phyloP scores from a whole-genome alignment of 2,329 filamentous ascomycete genomes.

The Paecilomyces sp. region DNA sequence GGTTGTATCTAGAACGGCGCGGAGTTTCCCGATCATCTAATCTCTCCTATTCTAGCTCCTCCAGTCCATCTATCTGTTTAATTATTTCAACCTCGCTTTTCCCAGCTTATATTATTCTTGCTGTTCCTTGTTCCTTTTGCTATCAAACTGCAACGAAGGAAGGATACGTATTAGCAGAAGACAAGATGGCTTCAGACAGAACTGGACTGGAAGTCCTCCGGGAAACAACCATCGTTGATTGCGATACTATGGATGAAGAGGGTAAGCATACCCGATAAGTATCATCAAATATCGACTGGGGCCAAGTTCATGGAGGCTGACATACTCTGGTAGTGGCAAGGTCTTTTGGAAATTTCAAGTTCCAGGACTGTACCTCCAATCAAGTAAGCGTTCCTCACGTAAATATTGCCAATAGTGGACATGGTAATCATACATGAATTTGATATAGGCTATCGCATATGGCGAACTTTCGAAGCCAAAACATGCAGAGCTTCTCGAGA shows the following conservation, averaged over 20 bases:
- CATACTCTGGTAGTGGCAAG: slow-evolving; percentile 31
- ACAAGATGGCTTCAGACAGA: slow-evolving; percentile 11
- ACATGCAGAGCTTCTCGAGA: slow-evolving; percentile 20
- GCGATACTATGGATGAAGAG: slow-evolving; percentile 46
- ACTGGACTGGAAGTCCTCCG: slow-evolving; percentile 37
- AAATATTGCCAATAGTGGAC: neutral
- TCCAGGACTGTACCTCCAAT: slow-evolving; percentile 49
- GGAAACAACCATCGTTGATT: slow-evolving; percentile 41
- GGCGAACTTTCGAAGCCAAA: slow-evolving; percentile 39
- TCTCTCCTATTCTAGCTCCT: neutral
- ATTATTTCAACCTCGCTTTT: neutral
- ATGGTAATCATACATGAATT: neutral
- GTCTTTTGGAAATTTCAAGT: slow-evolving; percentile 44
- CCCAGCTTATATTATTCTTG: neutral
- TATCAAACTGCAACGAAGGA: neutral
- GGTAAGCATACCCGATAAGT: slow-evolving; percentile 21
- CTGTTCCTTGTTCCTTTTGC: too few species aligned
- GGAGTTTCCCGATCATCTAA: neutral
- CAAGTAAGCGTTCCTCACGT: slow-evolving; percentile 30
- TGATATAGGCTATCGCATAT: slow-evolving; percentile 42
- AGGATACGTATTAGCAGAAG: neutral
- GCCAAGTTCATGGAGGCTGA: neutral
- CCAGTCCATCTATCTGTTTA: neutral
- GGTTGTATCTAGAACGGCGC: neutral
- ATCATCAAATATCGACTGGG: neutral